Evolutionary conservation across 2,329 filamentous ascomycete species (phyloP).

Genomic region (Ascochyta koolunga): DNA sequence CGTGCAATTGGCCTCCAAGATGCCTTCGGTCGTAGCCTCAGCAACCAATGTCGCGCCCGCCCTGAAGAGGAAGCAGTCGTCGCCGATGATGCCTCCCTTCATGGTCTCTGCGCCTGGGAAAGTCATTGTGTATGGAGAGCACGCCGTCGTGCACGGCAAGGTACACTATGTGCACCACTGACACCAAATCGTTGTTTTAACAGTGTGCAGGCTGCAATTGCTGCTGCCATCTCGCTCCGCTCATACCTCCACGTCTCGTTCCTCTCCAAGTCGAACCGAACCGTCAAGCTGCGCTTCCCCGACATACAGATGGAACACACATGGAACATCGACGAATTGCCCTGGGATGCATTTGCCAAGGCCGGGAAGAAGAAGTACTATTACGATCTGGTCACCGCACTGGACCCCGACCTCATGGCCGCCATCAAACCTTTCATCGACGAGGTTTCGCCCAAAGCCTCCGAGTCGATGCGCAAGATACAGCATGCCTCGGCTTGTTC

Average conservation of each 20-base stretch:
- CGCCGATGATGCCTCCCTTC: slow-evolving; percentile 80
- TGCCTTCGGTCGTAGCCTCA: slow-evolving; percentile 23
- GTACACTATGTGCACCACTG: slow-evolving; percentile 52
- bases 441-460: slow-evolving; percentile 68
- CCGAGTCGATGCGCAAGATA: slow-evolving; percentile 78
- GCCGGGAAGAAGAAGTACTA: slow-evolving; percentile 92
- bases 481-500: slow-evolving; percentile 81
- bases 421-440: slow-evolving; percentile 81
- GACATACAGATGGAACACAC: slow-evolving; percentile 89
- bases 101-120: slow-evolving; percentile 99
- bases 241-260: slow-evolving; percentile 97
- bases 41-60: slow-evolving; percentile 21
- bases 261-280: slow-evolving; percentile 88
- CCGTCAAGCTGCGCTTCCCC: slow-evolving; percentile 84
- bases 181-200: slow-evolving; percentile 19
- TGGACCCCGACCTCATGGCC: slow-evolving; percentile 81
- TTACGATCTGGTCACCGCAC: slow-evolving; percentile 78
- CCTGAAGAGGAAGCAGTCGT: slow-evolving; percentile 49
- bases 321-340: slow-evolving; percentile 91
- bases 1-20: slow-evolving; percentile 31
- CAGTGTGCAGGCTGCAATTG: slow-evolving; percentile 76
- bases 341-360: slow-evolving; percentile 81
- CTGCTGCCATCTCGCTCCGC: slow-evolving; percentile 90
- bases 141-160: slow-evolving; percentile 97
- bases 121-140: slow-evolving; percentile 97